Conservation (phyloP, 805 yeast genomes). For the Lipomyces chichibuensis region DNA sequence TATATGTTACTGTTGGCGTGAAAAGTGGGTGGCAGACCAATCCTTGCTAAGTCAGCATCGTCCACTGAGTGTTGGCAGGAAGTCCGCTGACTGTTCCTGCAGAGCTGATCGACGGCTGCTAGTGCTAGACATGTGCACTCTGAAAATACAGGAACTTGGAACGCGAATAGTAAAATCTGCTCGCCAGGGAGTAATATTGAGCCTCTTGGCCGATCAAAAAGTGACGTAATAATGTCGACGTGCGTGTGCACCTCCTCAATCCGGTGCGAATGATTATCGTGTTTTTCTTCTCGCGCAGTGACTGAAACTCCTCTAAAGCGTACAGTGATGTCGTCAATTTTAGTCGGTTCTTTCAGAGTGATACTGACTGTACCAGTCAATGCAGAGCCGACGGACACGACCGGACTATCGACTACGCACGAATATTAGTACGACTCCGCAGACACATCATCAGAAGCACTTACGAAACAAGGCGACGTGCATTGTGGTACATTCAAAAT, state of each 20-base stretch:
- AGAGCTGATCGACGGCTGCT: not conserved
- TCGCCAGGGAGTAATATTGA: slow-evolving; percentile 7
- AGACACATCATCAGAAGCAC: too few relatives aligned
- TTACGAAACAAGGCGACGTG: too few relatives aligned
- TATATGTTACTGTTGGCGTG: not conserved
- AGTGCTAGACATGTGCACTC: slow-evolving; percentile 9
- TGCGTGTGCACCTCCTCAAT: slow-evolving; percentile 10
- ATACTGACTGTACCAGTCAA: slow-evolving; percentile 12
- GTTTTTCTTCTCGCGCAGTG: not conserved
- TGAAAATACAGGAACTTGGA: slow-evolving; percentile 17
- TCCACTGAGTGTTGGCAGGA: not conserved
- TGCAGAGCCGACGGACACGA: slow-evolving; percentile 13
- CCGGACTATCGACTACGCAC: slow-evolving; percentile 7
- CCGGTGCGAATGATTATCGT: not conserved
- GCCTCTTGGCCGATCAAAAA: not conserved
- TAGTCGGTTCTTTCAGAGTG: slow-evolving; percentile 10
- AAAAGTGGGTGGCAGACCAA: slow-evolving; percentile 17
- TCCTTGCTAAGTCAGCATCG: not conserved
- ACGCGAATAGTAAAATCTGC: slow-evolving; percentile 2
- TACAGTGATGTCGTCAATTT: slow-evolving; percentile 13
- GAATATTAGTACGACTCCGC: too few relatives aligned
- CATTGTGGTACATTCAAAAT: too few relatives aligned
- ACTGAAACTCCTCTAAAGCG: slow-evolving; percentile 20
- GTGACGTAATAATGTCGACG: slow-evolving; percentile 4
- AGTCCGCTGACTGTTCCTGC: not conserved